These are phyloP conservation scores for Pyrus betulifolia DNA, from an alignment of 306 rosid genomes.

Conservation along the genomic window DNA sequence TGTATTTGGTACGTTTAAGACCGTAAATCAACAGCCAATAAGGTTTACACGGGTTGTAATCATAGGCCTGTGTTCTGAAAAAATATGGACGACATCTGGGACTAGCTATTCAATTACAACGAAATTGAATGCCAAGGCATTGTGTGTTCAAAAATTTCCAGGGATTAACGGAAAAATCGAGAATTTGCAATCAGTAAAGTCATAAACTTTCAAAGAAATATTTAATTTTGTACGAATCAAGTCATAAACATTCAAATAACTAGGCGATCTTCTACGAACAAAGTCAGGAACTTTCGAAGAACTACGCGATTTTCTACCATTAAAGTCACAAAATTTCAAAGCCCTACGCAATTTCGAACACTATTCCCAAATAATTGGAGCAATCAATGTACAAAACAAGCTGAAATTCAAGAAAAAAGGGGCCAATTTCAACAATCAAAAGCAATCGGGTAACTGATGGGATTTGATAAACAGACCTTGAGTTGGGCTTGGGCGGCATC, in stretches of 20 bases:
- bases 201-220: neutral
- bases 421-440: neutral
- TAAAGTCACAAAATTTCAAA: neutral
- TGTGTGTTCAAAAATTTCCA: neutral
- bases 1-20: neutral
- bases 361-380: neutral
- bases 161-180: neutral
- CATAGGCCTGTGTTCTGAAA: neutral
- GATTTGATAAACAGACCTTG: conserved; percentile 43
- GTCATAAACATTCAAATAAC: neutral
- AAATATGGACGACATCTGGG: no score
- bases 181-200: neutral
- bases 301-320: neutral
- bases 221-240: neutral
- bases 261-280: neutral
- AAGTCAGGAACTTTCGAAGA: neutral
- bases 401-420: neutral
- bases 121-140: neutral
- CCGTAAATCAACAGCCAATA: neutral
- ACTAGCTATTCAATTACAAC: neutral
- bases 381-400: neutral
- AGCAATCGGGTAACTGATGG: neutral
- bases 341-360: neutral
- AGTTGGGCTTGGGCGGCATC: conserved; percentile 80
- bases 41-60: neutral